These are phyloP conservation scores for Eustoma russellianum DNA, from an alignment of 257 asterid species.

Conservation along the genomic window DNA sequence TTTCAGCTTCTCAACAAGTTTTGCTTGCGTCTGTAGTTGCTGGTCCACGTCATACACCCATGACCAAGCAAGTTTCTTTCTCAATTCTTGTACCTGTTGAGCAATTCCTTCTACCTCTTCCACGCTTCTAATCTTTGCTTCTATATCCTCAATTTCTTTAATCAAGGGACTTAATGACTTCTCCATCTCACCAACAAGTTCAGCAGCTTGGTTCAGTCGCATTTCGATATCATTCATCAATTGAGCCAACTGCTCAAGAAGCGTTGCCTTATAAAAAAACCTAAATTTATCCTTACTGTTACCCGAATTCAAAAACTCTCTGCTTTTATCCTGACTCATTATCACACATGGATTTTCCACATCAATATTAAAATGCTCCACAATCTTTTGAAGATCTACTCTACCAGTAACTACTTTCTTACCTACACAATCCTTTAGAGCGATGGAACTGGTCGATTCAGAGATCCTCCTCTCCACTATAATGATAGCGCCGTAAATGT, in stretches of 20 bases:
- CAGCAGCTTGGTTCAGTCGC: slow-evolving; percentile 50
- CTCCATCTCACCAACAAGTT: slow-evolving; percentile 63
- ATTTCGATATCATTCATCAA: slow-evolving; percentile 51
- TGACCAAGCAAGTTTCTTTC: slow-evolving; percentile 90
- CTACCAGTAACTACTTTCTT: slow-evolving; percentile 56
- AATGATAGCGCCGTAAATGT: slow-evolving; percentile 58
- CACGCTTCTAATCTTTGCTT: slow-evolving; percentile 68
- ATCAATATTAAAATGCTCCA: slow-evolving; percentile 89
- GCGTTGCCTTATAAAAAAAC: slow-evolving; percentile 98
- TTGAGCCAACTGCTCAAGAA: slow-evolving; percentile 86
- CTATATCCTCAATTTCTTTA: slow-evolving; percentile 78
- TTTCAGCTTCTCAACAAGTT: slow-evolving; percentile 44
- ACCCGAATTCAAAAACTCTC: slow-evolving; percentile 95
- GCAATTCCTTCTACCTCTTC: slow-evolving; percentile 79
- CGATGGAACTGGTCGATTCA: slow-evolving; percentile 46
- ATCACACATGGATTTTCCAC: slow-evolving; percentile 96
- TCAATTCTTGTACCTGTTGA: slow-evolving; percentile 49
- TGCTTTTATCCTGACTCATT: slow-evolving; percentile 96
- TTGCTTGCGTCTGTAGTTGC: slow-evolving; percentile 41
- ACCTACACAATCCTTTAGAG: slow-evolving; percentile 72
- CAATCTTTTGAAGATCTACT: slow-evolving; percentile 76
- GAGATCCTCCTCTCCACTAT: slow-evolving; percentile 72
- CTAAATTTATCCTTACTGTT: slow-evolving; percentile 83
- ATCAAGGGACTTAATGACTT: slow-evolving; percentile 55
- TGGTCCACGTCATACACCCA: slow-evolving; percentile 69